Percentiles rank a stretch among this genome's conserved stretches.
Evolutionary conservation across 176 grass and related monocot genomes (phyloP).

Genomic region (Leersia perrieri): DNA sequence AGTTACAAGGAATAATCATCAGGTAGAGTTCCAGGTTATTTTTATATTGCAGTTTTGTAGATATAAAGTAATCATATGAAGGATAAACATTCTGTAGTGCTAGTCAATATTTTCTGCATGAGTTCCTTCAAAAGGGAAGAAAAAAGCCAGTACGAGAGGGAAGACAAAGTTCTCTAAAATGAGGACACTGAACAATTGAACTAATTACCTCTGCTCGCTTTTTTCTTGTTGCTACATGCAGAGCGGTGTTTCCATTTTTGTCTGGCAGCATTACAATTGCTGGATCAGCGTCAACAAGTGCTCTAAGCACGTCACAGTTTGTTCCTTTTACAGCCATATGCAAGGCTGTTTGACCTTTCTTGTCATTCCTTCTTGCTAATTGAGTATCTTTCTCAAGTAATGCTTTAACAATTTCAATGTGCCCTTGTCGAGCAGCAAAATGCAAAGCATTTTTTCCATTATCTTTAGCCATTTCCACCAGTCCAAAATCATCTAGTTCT

Average conservation of each 20-base stretch:
- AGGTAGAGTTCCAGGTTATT: background rate
- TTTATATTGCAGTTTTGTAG: background rate
- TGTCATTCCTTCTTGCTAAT: constrained; percentile 79
- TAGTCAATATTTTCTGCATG: constrained; percentile 13
- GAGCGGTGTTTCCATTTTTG: constrained; percentile 80
- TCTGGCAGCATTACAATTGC: constrained; percentile 98
- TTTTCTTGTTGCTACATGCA: constrained; percentile 97
- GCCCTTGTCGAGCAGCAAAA: constrained; percentile 89
- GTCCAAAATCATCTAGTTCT: constrained; percentile 65
- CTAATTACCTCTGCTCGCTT: constrained; percentile 72
- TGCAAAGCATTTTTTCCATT: constrained; percentile 92
- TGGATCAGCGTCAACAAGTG: constrained; percentile 85
- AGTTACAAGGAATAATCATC: background rate
- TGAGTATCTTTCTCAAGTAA: constrained; percentile 90
- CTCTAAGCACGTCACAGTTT: constrained; percentile 79
- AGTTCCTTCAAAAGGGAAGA: constrained; percentile 7
- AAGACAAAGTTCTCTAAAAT: background rate
- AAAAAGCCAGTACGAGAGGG: background rate
- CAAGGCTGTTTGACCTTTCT: constrained; percentile 91
- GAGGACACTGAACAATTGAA: background rate
- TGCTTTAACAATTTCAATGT: constrained; percentile 63
- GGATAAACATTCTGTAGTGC: background rate
- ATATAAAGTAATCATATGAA: constrained; percentile 7
- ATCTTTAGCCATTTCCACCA: constrained; percentile 72
- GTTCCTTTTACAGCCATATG: constrained; percentile 99